Percentiles rank a stretch among this genome's conserved stretches.
Conservation (phyloP, 2,329 filamentous ascomycete species). For the Diaporthe australafricana region DNA sequence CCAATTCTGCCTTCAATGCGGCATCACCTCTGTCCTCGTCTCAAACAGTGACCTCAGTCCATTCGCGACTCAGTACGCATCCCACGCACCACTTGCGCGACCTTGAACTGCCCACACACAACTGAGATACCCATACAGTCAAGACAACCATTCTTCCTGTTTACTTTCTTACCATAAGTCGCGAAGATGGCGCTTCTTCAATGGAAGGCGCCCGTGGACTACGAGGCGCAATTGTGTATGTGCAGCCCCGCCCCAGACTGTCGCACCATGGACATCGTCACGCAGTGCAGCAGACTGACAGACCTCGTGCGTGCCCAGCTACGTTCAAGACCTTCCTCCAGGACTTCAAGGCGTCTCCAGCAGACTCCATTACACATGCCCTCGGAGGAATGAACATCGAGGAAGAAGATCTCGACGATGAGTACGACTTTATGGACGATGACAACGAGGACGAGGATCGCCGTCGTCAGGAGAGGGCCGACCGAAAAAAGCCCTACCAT, state of each 20-base stretch:
- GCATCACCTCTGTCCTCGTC: constrained; percentile 15
- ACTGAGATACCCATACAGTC: background rate
- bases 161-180: background rate
- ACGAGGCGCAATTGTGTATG: constrained; percentile 86
- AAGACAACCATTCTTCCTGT: background rate
- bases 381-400: constrained; percentile 87
- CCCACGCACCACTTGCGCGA: constrained; percentile 3
- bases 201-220: constrained; percentile 84
- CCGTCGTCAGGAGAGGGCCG: constrained; percentile 62
- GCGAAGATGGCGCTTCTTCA: constrained; percentile 84
- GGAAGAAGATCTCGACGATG: constrained; percentile 87
- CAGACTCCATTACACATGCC: constrained; percentile 80
- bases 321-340: constrained; percentile 90
- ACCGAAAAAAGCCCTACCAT: constrained; percentile 69
- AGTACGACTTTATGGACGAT: constrained; percentile 94
- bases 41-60: constrained; percentile 1
- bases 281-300: constrained; percentile 14
- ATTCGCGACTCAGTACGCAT: constrained; percentile 13
- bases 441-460: constrained; percentile 70
- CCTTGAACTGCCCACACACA: background rate
- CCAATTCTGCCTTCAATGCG: constrained; percentile 25
- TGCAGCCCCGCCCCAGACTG: constrained; percentile 37
- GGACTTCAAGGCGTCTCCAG: constrained; percentile 85
- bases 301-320: constrained; percentile 54
- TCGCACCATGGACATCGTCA: too few species aligned